Base-by-base conservation (phyloP, 2,329 filamentous ascomycete genomes). In the Talaromyces sp. region DNA sequence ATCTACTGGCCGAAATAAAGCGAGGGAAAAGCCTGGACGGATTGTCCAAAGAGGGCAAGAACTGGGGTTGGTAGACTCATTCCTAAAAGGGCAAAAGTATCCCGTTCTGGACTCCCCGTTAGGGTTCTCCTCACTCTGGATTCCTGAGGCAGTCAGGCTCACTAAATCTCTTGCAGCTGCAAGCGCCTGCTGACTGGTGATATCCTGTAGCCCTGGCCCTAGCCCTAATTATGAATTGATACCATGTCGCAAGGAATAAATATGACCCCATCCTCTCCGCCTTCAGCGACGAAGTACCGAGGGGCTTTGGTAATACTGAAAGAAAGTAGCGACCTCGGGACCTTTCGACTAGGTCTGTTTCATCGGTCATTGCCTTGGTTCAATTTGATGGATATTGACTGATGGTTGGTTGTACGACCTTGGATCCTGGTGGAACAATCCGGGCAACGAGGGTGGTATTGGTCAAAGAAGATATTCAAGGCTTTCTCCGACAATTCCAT, bases 11-110 rank as follows among this genome's bases (percentile, higher is more conserved):
- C 22, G 19, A 36, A 51, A 37, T 6, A 52, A 33, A 15, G 31
- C 19, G 19, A 25, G 31, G 28, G 19, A 39, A 39, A 39, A 1
- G 33, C 45, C 55, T 57, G 57, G 57, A 56, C 48, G 48, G 37
- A 45, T 56, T 55, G 46, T 52, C 57, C 57, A 36, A 43, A 59
- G 33, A n/a, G n/a, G 53, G 57, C 22, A 52, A 56, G 37, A 48
- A 36, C 46, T 39, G 53, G 36, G 53, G 46, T 39, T 33, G 21
- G 37, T 15, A 15, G 52, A 56, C 6, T 25, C 48, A 9, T 52
- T 54, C 57, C 57, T 46, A 39, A 59, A 59, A 59, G 15, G 53
- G 57, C 19, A 56, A 59, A 59, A 56, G 15, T 59, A 50, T 59
- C 57, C 57, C 53, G 48, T 37, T 19, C 22, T 37, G 48, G 35